phyloP scores from a whole-genome alignment of 1,284 basidiomycete species.

The Polyporus tsugae region DNA sequence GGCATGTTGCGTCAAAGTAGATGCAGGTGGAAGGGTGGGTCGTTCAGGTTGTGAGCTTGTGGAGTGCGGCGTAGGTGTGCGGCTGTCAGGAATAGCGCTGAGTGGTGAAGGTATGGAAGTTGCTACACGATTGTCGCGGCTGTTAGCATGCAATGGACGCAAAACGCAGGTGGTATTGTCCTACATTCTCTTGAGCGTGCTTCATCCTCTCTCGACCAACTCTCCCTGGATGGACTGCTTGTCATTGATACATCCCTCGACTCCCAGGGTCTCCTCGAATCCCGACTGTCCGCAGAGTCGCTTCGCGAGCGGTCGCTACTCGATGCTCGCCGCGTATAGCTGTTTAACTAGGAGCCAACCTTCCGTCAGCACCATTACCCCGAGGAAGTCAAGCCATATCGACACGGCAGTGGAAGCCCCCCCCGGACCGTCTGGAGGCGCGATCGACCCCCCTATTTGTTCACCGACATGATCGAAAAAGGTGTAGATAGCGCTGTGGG shows the following conservation, averaged over 20 bases:
- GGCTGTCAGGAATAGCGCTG: conserved; percentile 28
- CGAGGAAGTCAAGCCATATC: background rate
- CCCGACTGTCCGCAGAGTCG: conserved; percentile 24
- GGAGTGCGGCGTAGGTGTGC: conserved; percentile 39
- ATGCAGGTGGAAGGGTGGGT: conserved; percentile 30
- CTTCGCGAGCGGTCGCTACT: conserved; percentile 29
- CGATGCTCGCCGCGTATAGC: conserved; percentile 51
- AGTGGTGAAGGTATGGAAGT: background rate
- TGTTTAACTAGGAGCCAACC: conserved; percentile 51
- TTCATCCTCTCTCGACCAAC: conserved; percentile 15
- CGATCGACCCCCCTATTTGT: conserved; percentile 6
- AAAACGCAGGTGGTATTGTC: background rate
- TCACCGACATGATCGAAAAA: conserved; percentile 9
- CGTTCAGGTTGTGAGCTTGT: conserved; percentile 32
- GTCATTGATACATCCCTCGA: conserved; percentile 39
- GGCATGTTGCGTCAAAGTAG: conserved; percentile 29
- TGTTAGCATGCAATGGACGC: background rate
- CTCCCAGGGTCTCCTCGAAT: conserved; percentile 30
- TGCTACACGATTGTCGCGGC: background rate
- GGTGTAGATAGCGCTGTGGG: conserved; percentile 15
- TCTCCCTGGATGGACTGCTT: conserved; percentile 23
- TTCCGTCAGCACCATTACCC: background rate
- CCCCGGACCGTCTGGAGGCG: background rate
- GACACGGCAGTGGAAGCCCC: background rate
- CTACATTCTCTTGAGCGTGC: conserved; percentile 11